Conservation (phyloP, 768 basidiomycete species). For the Leucocoprinus leucothites region DNA sequence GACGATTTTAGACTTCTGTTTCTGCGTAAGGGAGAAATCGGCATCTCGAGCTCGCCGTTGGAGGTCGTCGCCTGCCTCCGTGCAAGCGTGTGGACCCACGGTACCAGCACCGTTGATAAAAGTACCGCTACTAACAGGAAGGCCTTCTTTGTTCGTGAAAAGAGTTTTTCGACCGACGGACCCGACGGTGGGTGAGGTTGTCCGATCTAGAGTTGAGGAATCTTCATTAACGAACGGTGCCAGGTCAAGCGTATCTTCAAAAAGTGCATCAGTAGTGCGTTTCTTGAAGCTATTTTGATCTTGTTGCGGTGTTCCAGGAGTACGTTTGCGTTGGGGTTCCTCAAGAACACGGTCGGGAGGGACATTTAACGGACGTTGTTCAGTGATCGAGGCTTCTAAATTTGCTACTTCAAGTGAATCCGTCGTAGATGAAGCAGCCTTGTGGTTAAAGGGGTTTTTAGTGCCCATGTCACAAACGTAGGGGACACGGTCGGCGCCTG, state of each 20-base stretch:
- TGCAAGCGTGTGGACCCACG: conserved; percentile 42
- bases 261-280: too few relatives aligned
- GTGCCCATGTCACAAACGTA: too few relatives aligned
- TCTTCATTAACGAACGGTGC: too few relatives aligned
- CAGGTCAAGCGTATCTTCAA: too few relatives aligned
- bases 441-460: too few relatives aligned
- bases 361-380: too few relatives aligned
- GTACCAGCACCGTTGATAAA: conserved; percentile 57
- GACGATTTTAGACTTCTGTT: conserved; percentile 47
- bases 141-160: conserved; percentile 20
- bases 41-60: conserved; percentile 43
- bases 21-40: conserved; percentile 43
- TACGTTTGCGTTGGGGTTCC: not conserved
- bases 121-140: conserved; percentile 30
- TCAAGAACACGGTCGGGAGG: not conserved
- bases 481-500: not conserved
- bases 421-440: too few relatives aligned
- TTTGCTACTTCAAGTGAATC: too few relatives aligned
- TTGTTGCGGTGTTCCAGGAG: not conserved
- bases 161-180: not conserved
- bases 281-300: too few relatives aligned
- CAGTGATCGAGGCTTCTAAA: too few relatives aligned
- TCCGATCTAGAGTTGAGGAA: too few relatives aligned
- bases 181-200: not conserved
- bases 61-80: conserved; percentile 31